Base-by-base conservation (phyloP, 495 filamentous ascomycete genomes). In the Xylaria castorea region DNA sequence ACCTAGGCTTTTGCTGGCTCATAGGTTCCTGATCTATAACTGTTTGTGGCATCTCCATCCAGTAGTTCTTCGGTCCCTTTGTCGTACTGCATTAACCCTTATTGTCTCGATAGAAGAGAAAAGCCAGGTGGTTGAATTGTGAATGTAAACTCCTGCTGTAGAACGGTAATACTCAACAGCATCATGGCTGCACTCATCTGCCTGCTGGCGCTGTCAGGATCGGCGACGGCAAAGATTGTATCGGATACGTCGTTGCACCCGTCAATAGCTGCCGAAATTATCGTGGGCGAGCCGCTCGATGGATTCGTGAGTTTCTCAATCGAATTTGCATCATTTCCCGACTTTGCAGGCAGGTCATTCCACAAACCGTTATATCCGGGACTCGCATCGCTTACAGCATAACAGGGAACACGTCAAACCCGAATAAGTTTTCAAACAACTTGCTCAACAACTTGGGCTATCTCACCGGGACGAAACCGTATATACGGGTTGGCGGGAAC, bases 311-410 rank as follows among this genome's bases (percentile, higher is more conserved):
- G 86, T 69, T 91, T 83, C 76, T 89, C 87, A 7, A 89, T 91
- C 73, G 88, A 91, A 77, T 87, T 90, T 62, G 80, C 87, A 1
- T 89, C 84, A 66, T 91, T 90, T 73, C 89, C 89, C 1, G 89
- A 91, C 71, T 91, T 87, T 75, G 88, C 89, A 30, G 89, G 89
- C 80, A 85, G 51, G 63, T 58, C 16, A 4, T 14, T 27, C 36
- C 12, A 1, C 11, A 55, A 32, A 3, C 20, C 22, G n/a, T 6
- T 22, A n/a, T 32, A 36, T 22, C n/a, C 16, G 20, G 40, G 11
- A 5, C 5, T 25, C 34, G 6, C 48, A 9, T 42, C 5, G 18
- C 69, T 71, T 6, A 71, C 61, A 27, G 5, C 22, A 11, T 71
- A 66, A 1, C 25, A 86, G 86, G 85, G n/a, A 88, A 87, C 71